Base-by-base conservation (phyloP, 495 filamentous ascomycete species). In the Polyplosphaeria fusca region DNA sequence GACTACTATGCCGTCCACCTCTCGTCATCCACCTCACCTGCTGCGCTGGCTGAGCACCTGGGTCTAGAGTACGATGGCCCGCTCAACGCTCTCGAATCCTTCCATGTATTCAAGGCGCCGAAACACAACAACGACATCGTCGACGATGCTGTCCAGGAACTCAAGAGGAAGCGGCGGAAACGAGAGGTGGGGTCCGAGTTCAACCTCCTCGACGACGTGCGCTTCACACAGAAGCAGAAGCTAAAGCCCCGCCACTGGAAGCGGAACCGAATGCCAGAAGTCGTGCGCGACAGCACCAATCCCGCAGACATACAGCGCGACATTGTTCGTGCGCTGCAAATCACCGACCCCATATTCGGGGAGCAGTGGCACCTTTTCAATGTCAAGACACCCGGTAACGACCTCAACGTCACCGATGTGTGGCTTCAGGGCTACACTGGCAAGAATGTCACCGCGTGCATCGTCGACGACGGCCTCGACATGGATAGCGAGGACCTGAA, bases 291-390 rank as follows among this genome's bases (percentile, higher is more conserved):
- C 23, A 55, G 71, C 2, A 62, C 67, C 3, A 67, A 61, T 54
- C 71, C 74, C 47, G 80, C 81, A 0, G 70, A 77, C 35, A 69
- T 73, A 47, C 86, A 86, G 63, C 73, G 76, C 23, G 73, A 85
- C 4, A 75, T 95, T 25, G 81, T 83, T 22, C 65, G 76, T 16
- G 72, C 76, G 0, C 76, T 98, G 19, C 77, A 74, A 2, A 97
- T 98, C 62, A 73, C 72, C 18, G 93, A 98, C 66, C 93, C 93
- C 18, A 93, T 95, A 25, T 98, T 96, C 71, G 71, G 78, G 14
- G 86, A 93, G 39, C 93, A 98, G 70, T 98, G 93, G 93, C 93
- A 98, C 80, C 75, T 98, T 12, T 86, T 84, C 73, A 98, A 98
- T 68, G 77, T 85, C 1, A 65, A 86, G 7, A 83, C 95, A 66